phyloP scores from a whole-genome alignment of 2,329 filamentous ascomycete genomes.

The Fusarium lateritium region DNA sequence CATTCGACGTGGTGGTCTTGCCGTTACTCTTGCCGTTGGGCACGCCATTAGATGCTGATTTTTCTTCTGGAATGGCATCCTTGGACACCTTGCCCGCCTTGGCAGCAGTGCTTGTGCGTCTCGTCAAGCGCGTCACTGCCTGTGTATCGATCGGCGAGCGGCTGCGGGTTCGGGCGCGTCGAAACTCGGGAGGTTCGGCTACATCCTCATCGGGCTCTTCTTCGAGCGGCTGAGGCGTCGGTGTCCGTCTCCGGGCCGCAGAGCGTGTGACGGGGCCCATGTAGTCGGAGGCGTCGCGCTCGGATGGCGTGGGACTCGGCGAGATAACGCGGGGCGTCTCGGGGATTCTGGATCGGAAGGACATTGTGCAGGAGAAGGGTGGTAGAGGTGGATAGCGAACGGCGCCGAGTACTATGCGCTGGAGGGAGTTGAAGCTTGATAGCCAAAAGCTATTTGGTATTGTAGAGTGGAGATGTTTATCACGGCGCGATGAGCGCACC shows the following conservation, averaged over 20 bases:
- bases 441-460: conserved; percentile 58
- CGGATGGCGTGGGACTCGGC: conserved; percentile 78
- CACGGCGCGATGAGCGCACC: conserved; percentile 63
- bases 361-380: conserved; percentile 70
- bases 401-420: conserved; percentile 69
- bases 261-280: conserved; percentile 84
- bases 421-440: conserved; percentile 62
- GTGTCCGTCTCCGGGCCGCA: conserved; percentile 70
- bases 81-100: conserved; percentile 49
- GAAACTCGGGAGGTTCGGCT: conserved; percentile 63
- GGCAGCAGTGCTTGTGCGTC: conserved; percentile 58
- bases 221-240: conserved; percentile 71
- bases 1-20: conserved; percentile 63
- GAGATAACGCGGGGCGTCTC: conserved; percentile 90
- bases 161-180: conserved; percentile 78
- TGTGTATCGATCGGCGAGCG: conserved; percentile 74
- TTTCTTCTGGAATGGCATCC: conserved; percentile 39
- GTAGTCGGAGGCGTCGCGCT: conserved; percentile 61
- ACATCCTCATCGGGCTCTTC: conserved; percentile 70
- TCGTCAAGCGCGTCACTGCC: conserved; percentile 68
- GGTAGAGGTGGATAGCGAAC: conserved; percentile 71
- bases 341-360: conserved; percentile 72
- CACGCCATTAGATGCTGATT: conserved; percentile 51
- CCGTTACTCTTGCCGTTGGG: conserved; percentile 54
- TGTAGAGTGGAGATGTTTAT: conserved; percentile 63